Conservation (phyloP, 2,329 filamentous ascomycete genomes). For the Pseudocercospora musae region DNA sequence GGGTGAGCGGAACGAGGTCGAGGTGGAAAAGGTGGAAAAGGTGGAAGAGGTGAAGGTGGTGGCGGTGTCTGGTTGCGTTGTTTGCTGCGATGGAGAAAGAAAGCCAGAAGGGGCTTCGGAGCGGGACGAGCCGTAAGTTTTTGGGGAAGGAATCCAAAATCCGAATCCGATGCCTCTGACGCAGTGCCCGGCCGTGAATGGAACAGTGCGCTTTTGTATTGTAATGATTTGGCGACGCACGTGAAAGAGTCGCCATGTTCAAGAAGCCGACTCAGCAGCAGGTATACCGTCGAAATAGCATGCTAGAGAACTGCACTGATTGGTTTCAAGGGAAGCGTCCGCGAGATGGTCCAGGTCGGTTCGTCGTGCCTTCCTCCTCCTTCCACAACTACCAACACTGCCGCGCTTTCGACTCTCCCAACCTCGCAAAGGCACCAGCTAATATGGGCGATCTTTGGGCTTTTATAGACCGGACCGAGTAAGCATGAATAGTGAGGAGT, state of each 20-base stretch:
- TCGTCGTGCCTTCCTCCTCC: slow-evolving; percentile 47
- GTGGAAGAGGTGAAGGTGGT: neutral
- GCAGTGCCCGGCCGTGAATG: neutral
- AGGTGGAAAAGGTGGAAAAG: too few relatives aligned
- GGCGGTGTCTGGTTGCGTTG: neutral
- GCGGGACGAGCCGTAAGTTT: neutral
- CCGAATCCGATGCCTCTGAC: too few relatives aligned
- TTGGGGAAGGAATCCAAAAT: neutral
- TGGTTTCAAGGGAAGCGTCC: slow-evolving; percentile 47
- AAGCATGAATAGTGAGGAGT: slow-evolving; percentile 2
- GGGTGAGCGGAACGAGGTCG: neutral
- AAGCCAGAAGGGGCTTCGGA: neutral
- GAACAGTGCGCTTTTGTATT: neutral
- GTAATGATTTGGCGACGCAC: neutral
- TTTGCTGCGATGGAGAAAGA: slow-evolving; percentile 1
- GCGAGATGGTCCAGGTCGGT: slow-evolving; percentile 99
- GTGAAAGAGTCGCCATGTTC: slow-evolving; percentile 36
- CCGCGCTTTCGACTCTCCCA: neutral
- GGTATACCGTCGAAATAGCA: slow-evolving; percentile 17
- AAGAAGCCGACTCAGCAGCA: slow-evolving; percentile 45
- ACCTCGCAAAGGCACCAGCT: slow-evolving; percentile 30
- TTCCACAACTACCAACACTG: slow-evolving; percentile 23
- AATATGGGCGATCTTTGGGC: slow-evolving; percentile 36
- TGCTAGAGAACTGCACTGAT: neutral
- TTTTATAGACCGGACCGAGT: slow-evolving; percentile 28